Evolutionary conservation across 2,329 filamentous ascomycete genomes (phyloP), one percentile per base, ranked within the genome.

Genomic region (Verticillium klebahnii): DNA sequence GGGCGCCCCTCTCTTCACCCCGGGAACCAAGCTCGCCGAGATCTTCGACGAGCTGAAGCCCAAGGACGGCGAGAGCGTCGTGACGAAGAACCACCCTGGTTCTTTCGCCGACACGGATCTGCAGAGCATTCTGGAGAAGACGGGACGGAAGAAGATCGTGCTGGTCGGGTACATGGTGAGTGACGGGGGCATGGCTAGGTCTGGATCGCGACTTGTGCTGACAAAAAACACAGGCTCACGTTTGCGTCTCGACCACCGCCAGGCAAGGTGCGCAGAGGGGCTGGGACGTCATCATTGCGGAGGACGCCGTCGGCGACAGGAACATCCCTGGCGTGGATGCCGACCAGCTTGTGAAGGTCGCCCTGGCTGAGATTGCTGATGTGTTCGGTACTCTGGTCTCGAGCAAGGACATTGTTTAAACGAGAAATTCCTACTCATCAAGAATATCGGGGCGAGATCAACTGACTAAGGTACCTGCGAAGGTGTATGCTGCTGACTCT

Each of bases 11-110:
- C 78, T 91, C 4, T 91, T 91, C 73, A 90, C 87, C 0, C 84
- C 85, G 0, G 78, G 77, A 3, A 90, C 87, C 69, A 97, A 93
- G 0, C 98, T 98, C 75, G 92, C 93, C 0, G 91, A 96, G 72
- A 97, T 99, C 64, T 89, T 92, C 73, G 92, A 97, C 69, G 87
- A 88, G 7, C 88, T 97, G 1, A 86, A 88, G 0, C 79, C 83
- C 5, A 84, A 87, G 36, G 93, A 97, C 59, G 84, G 94, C 7
- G 95, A 99, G 76, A 0, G 69, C 68, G 71, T 85, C 1, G 75
- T 91, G 23, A 68, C 70, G 56, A 91, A 91, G 75, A 72, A 81
- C 19, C 77, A 81, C 39, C 85, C 88, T 0, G 83, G 82, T 14
- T 78, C 82, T 0, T 91, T 91, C 67, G 82, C 85, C 0, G 78